These are phyloP conservation scores for Trichoderma sp. DNA, from an alignment of 2,329 filamentous ascomycete species.

Conservation along the genomic window DNA sequence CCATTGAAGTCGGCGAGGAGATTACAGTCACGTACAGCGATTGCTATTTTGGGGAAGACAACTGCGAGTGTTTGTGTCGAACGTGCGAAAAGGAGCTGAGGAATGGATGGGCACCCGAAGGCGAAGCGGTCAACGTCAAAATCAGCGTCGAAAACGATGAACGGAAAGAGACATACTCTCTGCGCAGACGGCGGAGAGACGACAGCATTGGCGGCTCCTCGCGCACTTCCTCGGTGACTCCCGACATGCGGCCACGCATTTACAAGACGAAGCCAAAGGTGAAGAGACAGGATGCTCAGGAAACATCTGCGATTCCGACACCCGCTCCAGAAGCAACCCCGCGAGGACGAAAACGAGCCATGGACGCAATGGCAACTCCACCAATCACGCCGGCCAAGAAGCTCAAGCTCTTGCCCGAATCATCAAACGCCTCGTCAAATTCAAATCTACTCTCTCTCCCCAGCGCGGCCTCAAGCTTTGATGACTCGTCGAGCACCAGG, in stretches of 20 bases:
- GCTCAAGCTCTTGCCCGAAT: conserved; percentile 39
- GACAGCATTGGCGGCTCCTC: conserved; percentile 53
- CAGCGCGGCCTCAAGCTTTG: conserved; percentile 36
- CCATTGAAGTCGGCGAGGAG: conserved; percentile 86
- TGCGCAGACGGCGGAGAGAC: conserved; percentile 56
- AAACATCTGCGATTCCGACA: conserved; percentile 36
- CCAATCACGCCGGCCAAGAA: conserved; percentile 58
- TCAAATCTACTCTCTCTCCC: conserved; percentile 26
- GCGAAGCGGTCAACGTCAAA: conserved; percentile 48
- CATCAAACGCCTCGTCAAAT: conserved; percentile 18
- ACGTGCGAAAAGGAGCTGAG: conserved; percentile 75
- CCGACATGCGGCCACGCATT: conserved; percentile 55
- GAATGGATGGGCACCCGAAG: conserved; percentile 78
- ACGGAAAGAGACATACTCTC: conserved; percentile 51
- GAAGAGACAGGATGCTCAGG: conserved; percentile 36
- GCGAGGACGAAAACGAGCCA: conserved; percentile 42
- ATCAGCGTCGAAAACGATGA: conserved; percentile 56
- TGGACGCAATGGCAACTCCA: conserved; percentile 52
- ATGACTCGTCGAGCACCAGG: conserved; percentile 38
- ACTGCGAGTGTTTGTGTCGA: conserved; percentile 89
- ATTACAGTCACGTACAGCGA: conserved; percentile 97
- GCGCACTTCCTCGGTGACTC: conserved; percentile 58
- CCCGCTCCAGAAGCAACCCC: conserved; percentile 32
- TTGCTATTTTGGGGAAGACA: conserved; percentile 92
- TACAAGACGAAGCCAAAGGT: conserved; percentile 42